Evolutionary conservation across 2,329 filamentous ascomycete species (phyloP), one percentile per base, ranked within the genome.

Genomic region (Epichloe gansuensis): DNA sequence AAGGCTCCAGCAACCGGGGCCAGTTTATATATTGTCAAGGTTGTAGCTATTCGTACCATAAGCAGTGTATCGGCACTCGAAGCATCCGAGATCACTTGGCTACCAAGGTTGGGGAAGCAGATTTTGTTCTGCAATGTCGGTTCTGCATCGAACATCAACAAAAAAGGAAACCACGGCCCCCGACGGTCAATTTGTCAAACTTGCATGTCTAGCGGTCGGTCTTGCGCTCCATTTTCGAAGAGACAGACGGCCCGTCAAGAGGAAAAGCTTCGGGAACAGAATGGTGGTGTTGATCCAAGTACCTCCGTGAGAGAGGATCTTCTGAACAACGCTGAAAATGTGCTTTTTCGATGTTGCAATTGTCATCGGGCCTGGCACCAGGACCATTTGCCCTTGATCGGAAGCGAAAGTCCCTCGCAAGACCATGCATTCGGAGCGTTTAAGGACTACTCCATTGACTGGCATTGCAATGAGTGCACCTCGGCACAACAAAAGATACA

Each of bases 51-150:
- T 77, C 86, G 0, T 95, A 89, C 59, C 93, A 98, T 68, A 88
- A 87, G 65, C 71, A 71, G 42, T 98, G 93, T 63, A 75, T 98
- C 31, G 90, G 91, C 1, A 74, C 76, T 48, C 81, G 93, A 48
- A 79, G 77, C 50, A 73, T 67, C 12, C 79, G 93, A 55, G 89
- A 95, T n/a, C 93, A 97, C 65, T 72, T 93, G 38, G 88, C 88
- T 9, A 97, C 90, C 25, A 98, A 97, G 65, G 69, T 96, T 50
- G 83, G 75, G 2, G 74, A 85, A 1, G 81, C 85, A 2, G 69
- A 85, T 39, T 97, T 95, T 60, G 83, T 98, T 15, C 72, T 98
- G 41, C 93, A 98, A 65, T 98, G 93, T 69, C 85, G 83, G 58
- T 86, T 83, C 53, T 98, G 93, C 65, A 77, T 97, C 56, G 84